Evolutionary conservation across 2,329 filamentous ascomycete species (phyloP).

Genomic region (Aspergillus fumigatus): DNA sequence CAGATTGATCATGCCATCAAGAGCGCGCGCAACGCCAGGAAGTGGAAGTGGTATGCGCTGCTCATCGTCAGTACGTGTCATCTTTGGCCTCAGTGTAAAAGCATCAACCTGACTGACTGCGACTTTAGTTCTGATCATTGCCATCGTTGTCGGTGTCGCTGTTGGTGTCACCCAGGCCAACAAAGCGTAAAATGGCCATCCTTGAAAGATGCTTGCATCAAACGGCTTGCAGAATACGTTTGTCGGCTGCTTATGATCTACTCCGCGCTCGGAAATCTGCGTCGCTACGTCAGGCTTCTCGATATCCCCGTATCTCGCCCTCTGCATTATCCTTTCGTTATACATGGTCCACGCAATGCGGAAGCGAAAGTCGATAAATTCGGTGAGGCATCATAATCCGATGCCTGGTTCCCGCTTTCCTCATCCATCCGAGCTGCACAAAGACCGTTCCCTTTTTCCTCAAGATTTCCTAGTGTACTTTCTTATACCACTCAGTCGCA

Average conservation of each 20-base stretch:
- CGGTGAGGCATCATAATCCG: too few species aligned
- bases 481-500: constrained; percentile 18
- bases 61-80: constrained; percentile 60
- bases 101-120: constrained; percentile 6
- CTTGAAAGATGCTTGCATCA: neutral
- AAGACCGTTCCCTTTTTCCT: constrained; percentile 20
- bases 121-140: constrained; percentile 49
- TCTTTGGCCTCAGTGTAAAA: neutral
- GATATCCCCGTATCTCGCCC: neutral
- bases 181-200: constrained; percentile 8
- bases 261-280: neutral
- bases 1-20: constrained; percentile 77
- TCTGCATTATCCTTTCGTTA: neutral
- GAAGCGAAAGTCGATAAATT: neutral
- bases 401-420: neutral
- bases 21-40: constrained; percentile 73
- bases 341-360: neutral
- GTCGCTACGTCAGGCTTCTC: neutral
- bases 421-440: constrained; percentile 1
- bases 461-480: constrained; percentile 14
- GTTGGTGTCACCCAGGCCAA: constrained; percentile 42
- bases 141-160: constrained; percentile 49
- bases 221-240: constrained; percentile 3
- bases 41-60: constrained; percentile 97
- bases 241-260: constrained; percentile 19